Evolutionary conservation across 169 alveolate genomes (phyloP).

Genomic region (Cyclospora cayetanensis): DNA sequence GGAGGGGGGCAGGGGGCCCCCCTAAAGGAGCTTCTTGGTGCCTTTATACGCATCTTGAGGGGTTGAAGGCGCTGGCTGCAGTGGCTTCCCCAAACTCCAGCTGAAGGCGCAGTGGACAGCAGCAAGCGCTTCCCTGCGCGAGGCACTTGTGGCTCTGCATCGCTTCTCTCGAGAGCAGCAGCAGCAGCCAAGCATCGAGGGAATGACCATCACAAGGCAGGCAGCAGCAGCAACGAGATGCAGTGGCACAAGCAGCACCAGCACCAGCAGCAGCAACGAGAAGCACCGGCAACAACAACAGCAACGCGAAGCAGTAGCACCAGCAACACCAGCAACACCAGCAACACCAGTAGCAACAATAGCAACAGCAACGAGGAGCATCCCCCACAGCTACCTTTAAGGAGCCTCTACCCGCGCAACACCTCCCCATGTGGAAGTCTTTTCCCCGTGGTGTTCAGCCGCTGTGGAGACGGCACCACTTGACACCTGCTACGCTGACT

Average conservation of each 20-base stretch:
- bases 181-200: neutral
- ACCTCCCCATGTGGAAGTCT: no score
- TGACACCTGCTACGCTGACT: no score
- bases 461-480: no score
- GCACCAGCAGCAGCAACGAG: neutral
- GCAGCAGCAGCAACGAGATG: neutral
- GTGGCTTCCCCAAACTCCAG: neutral
- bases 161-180: neutral
- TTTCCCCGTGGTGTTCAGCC: no score
- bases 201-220: neutral
- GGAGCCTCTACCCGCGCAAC: no score
- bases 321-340: slow-evolving; percentile 26
- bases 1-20: no score
- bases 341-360: neutral
- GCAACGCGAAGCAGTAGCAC: neutral
- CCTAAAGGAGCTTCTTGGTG: no score
- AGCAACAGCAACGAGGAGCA: slow-evolving; percentile 10
- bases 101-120: neutral
- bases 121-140: neutral
- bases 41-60: no score
- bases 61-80: neutral
- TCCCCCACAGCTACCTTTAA: no score
- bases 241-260: neutral
- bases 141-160: no score
- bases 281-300: neutral